A percentile compares a stretch with the other conserved stretches of the same genome.
Evolutionary conservation across 2,329 filamentous ascomycete species (phyloP).

Genomic region (Colletotrichum sp.): DNA sequence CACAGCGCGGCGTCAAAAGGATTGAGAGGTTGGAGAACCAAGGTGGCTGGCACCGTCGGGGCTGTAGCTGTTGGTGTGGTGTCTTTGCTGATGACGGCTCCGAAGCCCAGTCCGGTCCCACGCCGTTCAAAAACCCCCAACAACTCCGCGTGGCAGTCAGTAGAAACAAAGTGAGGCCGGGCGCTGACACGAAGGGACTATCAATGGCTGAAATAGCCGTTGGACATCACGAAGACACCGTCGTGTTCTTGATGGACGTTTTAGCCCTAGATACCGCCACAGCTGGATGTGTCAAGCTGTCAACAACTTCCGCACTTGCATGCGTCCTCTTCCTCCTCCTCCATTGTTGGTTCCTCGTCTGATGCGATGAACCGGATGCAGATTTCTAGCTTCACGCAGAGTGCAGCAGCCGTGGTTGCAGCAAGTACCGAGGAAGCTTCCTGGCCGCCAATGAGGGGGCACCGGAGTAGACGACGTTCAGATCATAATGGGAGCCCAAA

Average conservation of each 20-base stretch:
- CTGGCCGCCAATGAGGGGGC: neutral
- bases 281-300: conserved; percentile 4
- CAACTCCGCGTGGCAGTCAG: neutral
- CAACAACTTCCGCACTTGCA: neutral
- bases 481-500: neutral
- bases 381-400: neutral
- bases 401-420: neutral
- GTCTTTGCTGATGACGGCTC: neutral
- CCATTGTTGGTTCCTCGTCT: neutral
- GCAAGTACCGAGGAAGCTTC: neutral
- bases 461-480: conserved; percentile 1
- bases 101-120: neutral
- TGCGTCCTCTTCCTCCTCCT: neutral
- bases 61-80: neutral
- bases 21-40: neutral
- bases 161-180: neutral
- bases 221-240: neutral
- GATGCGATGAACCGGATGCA: neutral
- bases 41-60: conserved; percentile 7
- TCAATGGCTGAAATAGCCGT: neutral
- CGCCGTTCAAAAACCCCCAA: neutral
- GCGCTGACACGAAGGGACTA: neutral
- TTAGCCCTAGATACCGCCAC: neutral
- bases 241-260: neutral
- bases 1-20: neutral